Conservation (phyloP, 2,329 filamentous ascomycete genomes). For the Stemphylium lycopersici region DNA sequence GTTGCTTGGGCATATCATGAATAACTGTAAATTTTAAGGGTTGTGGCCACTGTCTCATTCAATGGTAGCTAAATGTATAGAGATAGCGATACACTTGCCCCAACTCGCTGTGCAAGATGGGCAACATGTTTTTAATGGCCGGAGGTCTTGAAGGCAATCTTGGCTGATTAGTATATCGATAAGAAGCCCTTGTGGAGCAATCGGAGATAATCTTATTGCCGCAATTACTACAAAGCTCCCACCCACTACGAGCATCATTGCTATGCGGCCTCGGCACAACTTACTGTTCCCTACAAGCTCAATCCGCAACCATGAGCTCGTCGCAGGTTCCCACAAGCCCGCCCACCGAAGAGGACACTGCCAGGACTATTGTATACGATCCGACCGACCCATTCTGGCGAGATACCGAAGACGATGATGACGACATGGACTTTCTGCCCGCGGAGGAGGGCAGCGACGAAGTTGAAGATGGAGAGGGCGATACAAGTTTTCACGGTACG, state of each 20-base stretch:
- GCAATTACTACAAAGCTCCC: slow-evolving; percentile 12
- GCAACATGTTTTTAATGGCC: not conserved
- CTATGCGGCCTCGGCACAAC: slow-evolving; percentile 12
- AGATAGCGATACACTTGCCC: not conserved
- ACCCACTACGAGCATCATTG: slow-evolving; percentile 8
- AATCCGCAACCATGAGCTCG: slow-evolving; percentile 32
- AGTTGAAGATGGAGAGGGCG: slow-evolving; percentile 48
- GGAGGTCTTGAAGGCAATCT: no score
- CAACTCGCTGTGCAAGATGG: not conserved
- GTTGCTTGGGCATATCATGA: not conserved
- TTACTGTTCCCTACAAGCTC: slow-evolving; percentile 1
- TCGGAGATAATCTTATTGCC: slow-evolving; percentile 15
- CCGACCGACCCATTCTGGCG: slow-evolving; percentile 43
- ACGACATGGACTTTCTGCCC: slow-evolving; percentile 60
- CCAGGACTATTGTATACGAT: slow-evolving; percentile 39
- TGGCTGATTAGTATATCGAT: slow-evolving; percentile 9
- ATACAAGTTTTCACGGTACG: slow-evolving; percentile 46
- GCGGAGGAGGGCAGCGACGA: slow-evolving; percentile 50
- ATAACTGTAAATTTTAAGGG: not conserved
- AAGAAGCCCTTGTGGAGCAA: slow-evolving; percentile 5
- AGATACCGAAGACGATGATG: slow-evolving; percentile 45
- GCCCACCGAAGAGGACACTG: slow-evolving; percentile 33
- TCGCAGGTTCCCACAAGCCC: slow-evolving; percentile 30
- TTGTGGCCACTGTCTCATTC: not conserved
- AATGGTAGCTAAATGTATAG: not conserved